These are phyloP conservation scores for Jacaranda copaia DNA, from an alignment of 257 asterid genomes.

Conservation along the genomic window DNA sequence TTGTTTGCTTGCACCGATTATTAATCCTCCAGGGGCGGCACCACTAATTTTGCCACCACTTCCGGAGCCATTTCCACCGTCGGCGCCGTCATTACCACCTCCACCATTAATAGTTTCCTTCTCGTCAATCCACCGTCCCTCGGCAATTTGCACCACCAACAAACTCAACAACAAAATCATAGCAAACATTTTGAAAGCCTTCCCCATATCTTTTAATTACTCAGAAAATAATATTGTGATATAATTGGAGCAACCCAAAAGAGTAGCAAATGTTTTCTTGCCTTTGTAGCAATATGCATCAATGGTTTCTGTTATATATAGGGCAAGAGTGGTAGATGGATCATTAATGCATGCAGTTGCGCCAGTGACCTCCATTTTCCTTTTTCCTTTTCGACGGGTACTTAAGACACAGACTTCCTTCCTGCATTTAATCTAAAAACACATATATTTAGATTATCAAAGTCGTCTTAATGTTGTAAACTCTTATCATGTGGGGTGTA, in stretches of 20 bases:
- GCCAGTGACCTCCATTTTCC: constrained; percentile 20
- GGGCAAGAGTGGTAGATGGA: constrained; percentile 10
- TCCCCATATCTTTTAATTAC: constrained; percentile 51
- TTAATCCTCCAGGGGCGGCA: no score
- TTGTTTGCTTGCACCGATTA: no score
- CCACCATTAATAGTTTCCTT: constrained; percentile 34
- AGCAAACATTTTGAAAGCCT: constrained; percentile 31
- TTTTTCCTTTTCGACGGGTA: no score
- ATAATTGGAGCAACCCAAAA: neutral
- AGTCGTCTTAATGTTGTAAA: no score
- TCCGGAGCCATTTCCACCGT: no score
- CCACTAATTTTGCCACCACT: no score
- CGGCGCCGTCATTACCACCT: no score
- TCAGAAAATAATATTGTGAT: no score
- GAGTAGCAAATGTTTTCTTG: constrained; percentile 16
- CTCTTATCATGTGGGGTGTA: no score
- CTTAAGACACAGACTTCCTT: no score
- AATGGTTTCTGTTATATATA: constrained; percentile 31
- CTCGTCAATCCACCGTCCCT: constrained; percentile 45
- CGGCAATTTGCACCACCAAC: constrained; percentile 42
- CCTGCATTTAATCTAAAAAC: no score
- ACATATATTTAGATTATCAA: no score
- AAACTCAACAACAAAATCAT: constrained; percentile 45
- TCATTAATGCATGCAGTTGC: constrained; percentile 62
- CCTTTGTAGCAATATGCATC: neutral